Evolutionary conservation across 164 flowering plant species (phyloP).

Genomic region (Piper longum): DNA sequence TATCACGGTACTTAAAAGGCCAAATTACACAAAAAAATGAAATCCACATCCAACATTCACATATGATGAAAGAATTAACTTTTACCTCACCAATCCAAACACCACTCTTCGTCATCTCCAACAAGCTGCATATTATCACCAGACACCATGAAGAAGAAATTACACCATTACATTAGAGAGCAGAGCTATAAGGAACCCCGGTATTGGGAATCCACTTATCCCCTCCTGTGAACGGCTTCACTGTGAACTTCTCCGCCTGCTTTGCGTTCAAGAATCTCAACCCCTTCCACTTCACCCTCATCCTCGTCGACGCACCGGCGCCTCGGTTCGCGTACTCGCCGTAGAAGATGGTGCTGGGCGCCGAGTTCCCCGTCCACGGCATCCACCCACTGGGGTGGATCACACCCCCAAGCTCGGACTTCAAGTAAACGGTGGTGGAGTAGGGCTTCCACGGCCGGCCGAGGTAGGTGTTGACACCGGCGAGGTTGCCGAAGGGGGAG

Average conservation of each 20-base stretch:
- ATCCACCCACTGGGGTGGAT: constrained; percentile 4
- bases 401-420: background rate
- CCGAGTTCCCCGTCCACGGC: constrained; percentile 5
- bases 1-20: too few species aligned
- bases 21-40: too few species aligned
- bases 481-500: background rate
- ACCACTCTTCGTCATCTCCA: too few species aligned
- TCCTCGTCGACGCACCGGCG: constrained; percentile 1
- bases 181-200: background rate
- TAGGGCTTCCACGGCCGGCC: constrained; percentile 8
- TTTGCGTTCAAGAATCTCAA: background rate
- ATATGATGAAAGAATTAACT: too few species aligned
- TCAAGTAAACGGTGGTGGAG: constrained; percentile 3
- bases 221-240: background rate
- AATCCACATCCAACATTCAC: too few species aligned
- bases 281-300: constrained; percentile 6
- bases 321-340: constrained; percentile 2
- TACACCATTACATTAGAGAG: background rate
- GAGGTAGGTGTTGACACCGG: background rate
- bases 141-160: too few species aligned
- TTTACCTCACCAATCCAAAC: too few species aligned
- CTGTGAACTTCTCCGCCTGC: background rate
- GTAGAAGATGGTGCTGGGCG: constrained; percentile 4
- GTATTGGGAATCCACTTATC: constrained; percentile 2
- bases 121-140: too few species aligned